Evolutionary conservation across 768 basidiomycete genomes (phyloP).

Genomic region (Russula emetica): DNA sequence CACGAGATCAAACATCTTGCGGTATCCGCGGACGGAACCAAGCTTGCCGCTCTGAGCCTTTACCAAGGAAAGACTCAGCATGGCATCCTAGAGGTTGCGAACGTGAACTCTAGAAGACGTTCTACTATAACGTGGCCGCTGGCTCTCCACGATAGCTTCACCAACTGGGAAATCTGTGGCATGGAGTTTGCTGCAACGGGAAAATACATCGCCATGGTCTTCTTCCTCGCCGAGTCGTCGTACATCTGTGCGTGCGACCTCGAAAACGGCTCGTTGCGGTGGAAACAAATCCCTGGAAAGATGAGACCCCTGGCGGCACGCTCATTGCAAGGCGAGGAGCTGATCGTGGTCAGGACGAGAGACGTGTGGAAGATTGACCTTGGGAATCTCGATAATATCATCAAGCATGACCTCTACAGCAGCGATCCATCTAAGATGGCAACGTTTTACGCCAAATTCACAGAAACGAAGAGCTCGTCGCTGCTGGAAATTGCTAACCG

Average conservation of each 20-base stretch:
- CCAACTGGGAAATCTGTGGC: constrained; percentile 13
- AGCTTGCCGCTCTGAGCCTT: constrained; percentile 13
- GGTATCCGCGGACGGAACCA: constrained; percentile 10
- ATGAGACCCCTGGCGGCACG: constrained; percentile 10
- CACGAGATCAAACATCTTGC: constrained; percentile 9
- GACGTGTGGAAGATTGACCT: constrained; percentile 22
- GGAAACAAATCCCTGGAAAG: constrained; percentile 18
- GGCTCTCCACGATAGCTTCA: constrained; percentile 20
- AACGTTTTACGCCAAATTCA: constrained; percentile 17
- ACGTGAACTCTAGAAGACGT: constrained; percentile 17
- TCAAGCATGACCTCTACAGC: constrained; percentile 11
- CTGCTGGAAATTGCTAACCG: constrained; percentile 16
- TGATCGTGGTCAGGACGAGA: constrained; percentile 16
- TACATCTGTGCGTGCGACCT: constrained; percentile 21
- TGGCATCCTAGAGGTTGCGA: constrained; percentile 13
- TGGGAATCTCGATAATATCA: background rate
- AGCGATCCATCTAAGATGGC: constrained; percentile 18
- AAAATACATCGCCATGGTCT: constrained; percentile 14
- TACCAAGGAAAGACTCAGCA: constrained; percentile 11
- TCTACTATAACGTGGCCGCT: constrained; percentile 13
- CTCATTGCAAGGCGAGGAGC: constrained; percentile 9
- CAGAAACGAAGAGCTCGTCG: background rate
- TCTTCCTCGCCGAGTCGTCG: constrained; percentile 12
- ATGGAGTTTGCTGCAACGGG: constrained; percentile 22
- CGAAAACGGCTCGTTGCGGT: constrained; percentile 14